Base-by-base conservation (phyloP, 1,139 yeast species). In the Lipomyces yarrowii region DNA sequence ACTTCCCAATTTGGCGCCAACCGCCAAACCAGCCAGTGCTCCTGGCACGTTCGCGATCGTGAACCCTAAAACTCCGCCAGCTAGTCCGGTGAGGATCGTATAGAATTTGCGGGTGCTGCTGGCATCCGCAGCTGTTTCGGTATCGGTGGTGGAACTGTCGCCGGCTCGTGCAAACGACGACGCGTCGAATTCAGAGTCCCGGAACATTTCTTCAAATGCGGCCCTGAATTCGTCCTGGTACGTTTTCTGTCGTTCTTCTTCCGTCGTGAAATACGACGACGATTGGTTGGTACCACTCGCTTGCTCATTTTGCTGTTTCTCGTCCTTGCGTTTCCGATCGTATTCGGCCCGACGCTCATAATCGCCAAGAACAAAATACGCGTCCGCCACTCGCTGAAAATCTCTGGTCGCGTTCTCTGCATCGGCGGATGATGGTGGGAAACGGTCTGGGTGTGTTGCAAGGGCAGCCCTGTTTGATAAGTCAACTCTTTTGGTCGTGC, bases 181-280 rank as follows among this genome's bases (percentile, higher is more conserved):
- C 42, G 42, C 42, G n/a, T 37, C 42, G 54, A 67, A 42, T 2
- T 66, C 62, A 26, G 68, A 64, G 23, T 71, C 73, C 11, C 63
- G 53, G 63, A 71, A 68, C 71, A 71, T 70, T 32, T 71, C 73
- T 61, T 70, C 73, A 65, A 71, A 71, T 26, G 70, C 72, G 30
- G 59, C 60, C 63, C 56, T 69, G 56, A 71, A 71, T 32, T 71
- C 73, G 23, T 67, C 59, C 33, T 62, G 59, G 23, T 68, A 65
- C 51, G 59, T 51, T 11, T 26, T 26, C 23, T 68, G 54, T 18
- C 65, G 59, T 32, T 57, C 65, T 52, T 68, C 59, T 57, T 68
- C 62, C 33, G 26, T 56, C 23, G 61, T 58, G 52, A 63, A 57
- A 56, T 60, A 59, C 56, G 30, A 26, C 30, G 30, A 26, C 30